Conservation (phyloP, 345 rosid genomes). For the Hevea brasiliensis region DNA sequence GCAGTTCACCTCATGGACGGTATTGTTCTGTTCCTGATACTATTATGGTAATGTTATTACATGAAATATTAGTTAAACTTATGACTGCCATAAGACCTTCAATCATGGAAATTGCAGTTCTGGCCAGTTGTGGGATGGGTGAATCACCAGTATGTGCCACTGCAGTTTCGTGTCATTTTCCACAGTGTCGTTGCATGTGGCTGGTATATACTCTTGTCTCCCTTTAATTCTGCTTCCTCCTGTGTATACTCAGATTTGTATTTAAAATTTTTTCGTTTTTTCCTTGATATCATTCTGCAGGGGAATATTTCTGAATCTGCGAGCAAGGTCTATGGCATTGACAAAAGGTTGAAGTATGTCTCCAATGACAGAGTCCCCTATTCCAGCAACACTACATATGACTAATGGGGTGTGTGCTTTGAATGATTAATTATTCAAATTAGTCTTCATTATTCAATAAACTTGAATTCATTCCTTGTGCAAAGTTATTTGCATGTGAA, state of each 20-base stretch:
- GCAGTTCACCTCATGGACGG: conserved; percentile 23
- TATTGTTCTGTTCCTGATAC: conserved; percentile 1
- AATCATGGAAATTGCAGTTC: conserved; percentile 50
- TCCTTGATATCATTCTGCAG: conserved; percentile 38
- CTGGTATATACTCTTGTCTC: conserved; percentile 48
- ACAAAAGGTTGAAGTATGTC: conserved; percentile 39
- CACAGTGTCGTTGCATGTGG: conserved; percentile 61
- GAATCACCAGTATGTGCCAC: conserved; percentile 81
- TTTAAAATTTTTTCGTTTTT: not conserved
- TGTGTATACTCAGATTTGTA: not conserved
- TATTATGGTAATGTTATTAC: not conserved
- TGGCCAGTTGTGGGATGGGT: conserved; percentile 90
- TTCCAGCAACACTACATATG: too few relatives aligned
- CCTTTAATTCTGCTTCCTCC: not conserved
- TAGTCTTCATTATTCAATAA: too few relatives aligned
- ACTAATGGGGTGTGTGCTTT: too few relatives aligned
- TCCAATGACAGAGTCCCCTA: too few relatives aligned
- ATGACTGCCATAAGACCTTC: not conserved
- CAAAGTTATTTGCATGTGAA: too few relatives aligned
- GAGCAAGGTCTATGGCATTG: conserved; percentile 61
- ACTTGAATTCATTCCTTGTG: too few relatives aligned
- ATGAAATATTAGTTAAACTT: not conserved
- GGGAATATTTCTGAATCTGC: conserved; percentile 88
- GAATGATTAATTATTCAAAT: too few relatives aligned
- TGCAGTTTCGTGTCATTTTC: conserved; percentile 85